Conservation (phyloP, 2,329 filamentous ascomycete species). For the Aspergillus ochraceus region DNA sequence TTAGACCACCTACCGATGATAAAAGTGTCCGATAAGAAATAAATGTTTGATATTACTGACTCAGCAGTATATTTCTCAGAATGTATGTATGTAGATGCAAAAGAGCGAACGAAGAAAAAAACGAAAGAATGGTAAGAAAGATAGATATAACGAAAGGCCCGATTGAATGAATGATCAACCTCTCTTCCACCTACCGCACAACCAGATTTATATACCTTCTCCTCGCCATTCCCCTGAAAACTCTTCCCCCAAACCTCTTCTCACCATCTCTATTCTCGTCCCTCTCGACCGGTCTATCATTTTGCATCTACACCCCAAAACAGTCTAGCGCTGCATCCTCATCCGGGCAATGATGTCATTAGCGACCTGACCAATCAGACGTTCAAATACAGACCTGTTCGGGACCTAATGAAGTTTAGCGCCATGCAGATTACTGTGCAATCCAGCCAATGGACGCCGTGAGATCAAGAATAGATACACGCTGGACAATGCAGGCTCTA, state of each 20-base stretch:
- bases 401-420: not conserved
- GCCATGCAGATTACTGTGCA: not conserved
- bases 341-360: constrained; percentile 1
- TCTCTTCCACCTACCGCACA: not conserved
- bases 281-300: not conserved
- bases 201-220: not conserved
- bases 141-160: not conserved
- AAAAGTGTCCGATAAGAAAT: not conserved
- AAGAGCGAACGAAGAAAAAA: too few relatives aligned
- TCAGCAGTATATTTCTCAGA: too few relatives aligned
- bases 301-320: not conserved
- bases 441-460: not conserved
- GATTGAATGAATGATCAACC: not conserved
- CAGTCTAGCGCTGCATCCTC: not conserved
- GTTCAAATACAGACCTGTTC: not conserved
- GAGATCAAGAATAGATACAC: not conserved
- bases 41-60: too few relatives aligned
- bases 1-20: not conserved
- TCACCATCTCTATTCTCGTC: not conserved
- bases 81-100: too few relatives aligned
- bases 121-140: too few relatives aligned
- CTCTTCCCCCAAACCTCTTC: not conserved
- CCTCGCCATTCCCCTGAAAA: not conserved
- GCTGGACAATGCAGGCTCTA: not conserved
- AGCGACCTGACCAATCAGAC: constrained; percentile 4